Percentiles rank a stretch among this genome's conserved stretches.
Conservation (phyloP, 1,284 basidiomycete genomes). For the Blastosporella zonata region DNA sequence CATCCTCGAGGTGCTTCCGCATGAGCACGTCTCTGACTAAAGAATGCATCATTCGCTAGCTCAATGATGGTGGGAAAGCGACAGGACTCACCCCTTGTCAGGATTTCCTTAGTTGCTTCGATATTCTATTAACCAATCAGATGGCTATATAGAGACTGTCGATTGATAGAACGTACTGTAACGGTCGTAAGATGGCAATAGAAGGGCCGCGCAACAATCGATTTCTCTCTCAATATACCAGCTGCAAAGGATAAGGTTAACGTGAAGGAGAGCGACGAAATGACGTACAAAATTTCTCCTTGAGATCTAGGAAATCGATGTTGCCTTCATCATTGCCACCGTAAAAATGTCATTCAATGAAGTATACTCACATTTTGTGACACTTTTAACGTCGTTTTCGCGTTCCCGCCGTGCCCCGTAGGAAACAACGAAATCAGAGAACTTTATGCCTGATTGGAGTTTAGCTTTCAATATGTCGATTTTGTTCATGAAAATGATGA, state of each 20-base stretch:
- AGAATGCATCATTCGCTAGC: not conserved
- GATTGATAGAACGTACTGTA: conserved; percentile 45
- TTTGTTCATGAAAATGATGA: conserved; percentile 70
- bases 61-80: not conserved
- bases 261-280: conserved; percentile 17
- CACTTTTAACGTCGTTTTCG: conserved; percentile 48
- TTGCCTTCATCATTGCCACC: conserved; percentile 4
- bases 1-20: conserved; percentile 44
- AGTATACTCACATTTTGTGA: conserved; percentile 39
- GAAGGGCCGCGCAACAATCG: conserved; percentile 51
- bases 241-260: conserved; percentile 27
- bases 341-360: conserved; percentile 8
- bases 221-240: conserved; percentile 53
- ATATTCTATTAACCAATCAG: conserved; percentile 39
- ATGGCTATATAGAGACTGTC: not conserved
- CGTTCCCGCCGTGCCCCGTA: conserved; percentile 49
- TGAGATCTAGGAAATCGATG: conserved; percentile 33
- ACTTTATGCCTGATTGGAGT: conserved; percentile 51
- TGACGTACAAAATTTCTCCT: conserved; percentile 43
- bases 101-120: conserved; percentile 48
- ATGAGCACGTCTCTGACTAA: conserved; percentile 56
- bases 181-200: conserved; percentile 73
- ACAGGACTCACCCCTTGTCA: conserved; percentile 34
- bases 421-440: conserved; percentile 57
- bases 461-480: conserved; percentile 61